Percentiles rank a stretch among this genome's conserved stretches.
Evolutionary conservation across 768 basidiomycete genomes (phyloP).

Genomic region (Collybia sordida): DNA sequence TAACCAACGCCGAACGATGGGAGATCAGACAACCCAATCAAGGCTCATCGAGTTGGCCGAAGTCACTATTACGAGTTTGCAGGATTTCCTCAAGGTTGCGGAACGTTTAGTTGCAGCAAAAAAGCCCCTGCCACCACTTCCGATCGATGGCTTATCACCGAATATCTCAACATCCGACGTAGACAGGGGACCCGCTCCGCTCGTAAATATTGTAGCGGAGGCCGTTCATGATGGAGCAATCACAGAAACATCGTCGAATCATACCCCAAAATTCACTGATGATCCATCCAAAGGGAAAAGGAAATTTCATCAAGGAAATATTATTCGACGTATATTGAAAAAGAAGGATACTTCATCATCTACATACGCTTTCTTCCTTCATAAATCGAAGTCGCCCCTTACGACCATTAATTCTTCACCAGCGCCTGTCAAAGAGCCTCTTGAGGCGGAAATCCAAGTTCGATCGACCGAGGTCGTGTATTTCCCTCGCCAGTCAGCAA

Average conservation of each 20-base stretch:
- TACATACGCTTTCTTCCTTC: constrained; percentile 8
- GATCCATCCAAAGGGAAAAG: constrained; percentile 2
- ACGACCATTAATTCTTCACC: constrained; percentile 6
- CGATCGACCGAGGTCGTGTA: constrained; percentile 13
- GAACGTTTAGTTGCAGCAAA: constrained; percentile 20
- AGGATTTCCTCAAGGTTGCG: constrained; percentile 26
- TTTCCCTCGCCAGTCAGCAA: constrained; percentile 23
- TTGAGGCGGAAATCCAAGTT: not conserved
- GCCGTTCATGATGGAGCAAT: constrained; percentile 6
- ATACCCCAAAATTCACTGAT: not conserved
- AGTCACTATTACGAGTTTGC: constrained; percentile 28
- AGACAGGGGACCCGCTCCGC: constrained; percentile 2
- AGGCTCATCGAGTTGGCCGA: constrained; percentile 23
- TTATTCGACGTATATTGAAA: constrained; percentile 16
- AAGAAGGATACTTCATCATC: constrained; percentile 9
- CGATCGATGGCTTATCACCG: not conserved
- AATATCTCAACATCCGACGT: not conserved
- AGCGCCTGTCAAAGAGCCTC: constrained; percentile 4
- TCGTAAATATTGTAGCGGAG: constrained; percentile 13
- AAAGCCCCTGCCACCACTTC: constrained; percentile 24
- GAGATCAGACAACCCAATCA: not conserved
- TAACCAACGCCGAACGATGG: not conserved
- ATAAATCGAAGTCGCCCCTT: constrained; percentile 4
- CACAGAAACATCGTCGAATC: not conserved
- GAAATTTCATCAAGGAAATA: constrained; percentile 4